phyloP scores from a whole-genome alignment of 805 yeast genomes.

The Barnettozyma populi region DNA sequence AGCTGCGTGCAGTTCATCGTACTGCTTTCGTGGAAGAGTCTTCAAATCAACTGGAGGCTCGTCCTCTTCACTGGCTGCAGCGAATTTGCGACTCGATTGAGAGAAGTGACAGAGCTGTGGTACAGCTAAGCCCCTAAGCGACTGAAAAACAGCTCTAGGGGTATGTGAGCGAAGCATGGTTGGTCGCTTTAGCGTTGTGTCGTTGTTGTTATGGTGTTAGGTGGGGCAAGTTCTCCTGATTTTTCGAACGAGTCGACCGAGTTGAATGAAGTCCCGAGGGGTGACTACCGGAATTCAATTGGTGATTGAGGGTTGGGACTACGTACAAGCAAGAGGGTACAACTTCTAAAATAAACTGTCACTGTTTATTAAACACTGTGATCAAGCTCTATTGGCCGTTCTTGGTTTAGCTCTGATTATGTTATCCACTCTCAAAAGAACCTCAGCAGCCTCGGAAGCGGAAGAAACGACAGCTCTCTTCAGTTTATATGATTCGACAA shows the following conservation, averaged over 20 bases:
- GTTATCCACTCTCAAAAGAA: constrained; percentile 90
- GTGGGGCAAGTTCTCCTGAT: neutral
- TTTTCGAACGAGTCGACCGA: neutral
- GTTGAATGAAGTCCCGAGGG: neutral
- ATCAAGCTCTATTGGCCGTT: constrained; percentile 78
- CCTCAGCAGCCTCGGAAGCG: constrained; percentile 98
- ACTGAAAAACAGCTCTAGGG: neutral
- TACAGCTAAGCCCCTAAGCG: neutral
- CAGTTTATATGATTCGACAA: constrained; percentile 88
- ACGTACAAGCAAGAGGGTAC: too few relatives aligned
- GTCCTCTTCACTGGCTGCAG: neutral
- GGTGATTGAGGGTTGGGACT: too few relatives aligned
- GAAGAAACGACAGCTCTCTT: constrained; percentile 91
- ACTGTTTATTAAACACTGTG: neutral
- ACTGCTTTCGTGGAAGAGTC: constrained; percentile 22
- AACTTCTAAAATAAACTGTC: neutral
- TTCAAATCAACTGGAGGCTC: constrained; percentile 18
- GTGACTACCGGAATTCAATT: too few relatives aligned
- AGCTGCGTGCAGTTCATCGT: constrained; percentile 19
- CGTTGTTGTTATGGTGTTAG: neutral
- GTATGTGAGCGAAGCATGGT: constrained; percentile 6
- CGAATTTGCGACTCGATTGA: neutral
- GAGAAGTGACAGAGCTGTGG: neutral
- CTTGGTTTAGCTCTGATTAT: constrained; percentile 96
- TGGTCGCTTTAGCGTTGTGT: neutral